Evolutionary conservation across 192 early-diverging fungal genomes (phyloP), one percentile per base, ranked within the genome.

Genomic region (Coemansia sp.): DNA sequence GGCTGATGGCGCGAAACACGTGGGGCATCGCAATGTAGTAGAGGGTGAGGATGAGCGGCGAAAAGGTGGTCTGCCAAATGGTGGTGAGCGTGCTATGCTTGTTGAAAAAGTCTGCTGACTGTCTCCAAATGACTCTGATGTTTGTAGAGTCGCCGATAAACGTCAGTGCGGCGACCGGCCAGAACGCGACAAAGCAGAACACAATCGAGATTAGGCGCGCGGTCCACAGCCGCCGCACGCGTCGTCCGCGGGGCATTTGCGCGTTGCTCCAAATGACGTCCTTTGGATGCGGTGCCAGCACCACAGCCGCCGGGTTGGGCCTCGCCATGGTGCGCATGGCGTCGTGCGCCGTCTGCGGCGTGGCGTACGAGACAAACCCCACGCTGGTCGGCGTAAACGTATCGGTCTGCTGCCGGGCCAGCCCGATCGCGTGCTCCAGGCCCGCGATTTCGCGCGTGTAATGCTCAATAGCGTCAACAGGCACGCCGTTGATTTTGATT

Each of bases 251-350:
- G 17, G 80, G 72, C 61, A 84, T 65, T 38, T 82, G 63, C 29
- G 82, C 77, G 53, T 90, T 90, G 41, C 58, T 76, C 88, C 88
- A 90, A 52, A 90, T 83, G 26, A 90, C 80, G 53, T 90, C 87
- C 36, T 84, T 85, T 38, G 88, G 87, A 18, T 79, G 77, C n/a
- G 87, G 88, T 11, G 88, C 81, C 34, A 85, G 53, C 22, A 39
- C 40, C 0, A 39, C 66, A 8, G 51, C n/a, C 13, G 51, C 26
- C 9, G 77, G 70, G 30, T 39, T 36, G 27, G 61, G 36, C 14
- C 21, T 23, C 40, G 56, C 56, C 55, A 81, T 45, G 17, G 65
- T 27, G 6, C 70, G 59, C 62, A 64, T 45, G 3, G 74, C 74
- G 13, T 57, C 48, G 42, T 81, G 79, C 17, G 79, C 79, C 51